Conservation (phyloP, 177 flowering plant genomes). For the Vitis hybrid region DNA sequence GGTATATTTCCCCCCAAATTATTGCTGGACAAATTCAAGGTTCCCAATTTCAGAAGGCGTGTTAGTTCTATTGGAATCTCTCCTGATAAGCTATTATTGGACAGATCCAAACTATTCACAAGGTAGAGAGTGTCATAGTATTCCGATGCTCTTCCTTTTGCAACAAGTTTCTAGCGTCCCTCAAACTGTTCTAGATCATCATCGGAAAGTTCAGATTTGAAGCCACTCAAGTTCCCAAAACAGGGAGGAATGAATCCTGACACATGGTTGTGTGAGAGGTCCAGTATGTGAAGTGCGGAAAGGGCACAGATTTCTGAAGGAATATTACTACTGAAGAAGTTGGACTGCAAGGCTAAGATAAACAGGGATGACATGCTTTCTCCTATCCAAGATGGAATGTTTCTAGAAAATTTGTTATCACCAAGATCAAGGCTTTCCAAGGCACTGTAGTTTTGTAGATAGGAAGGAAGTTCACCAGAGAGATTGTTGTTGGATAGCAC, state of each 20-base stretch:
- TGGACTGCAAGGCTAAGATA: too few relatives aligned
- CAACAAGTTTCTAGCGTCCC: too few relatives aligned
- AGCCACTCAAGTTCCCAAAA: constrained; percentile 11
- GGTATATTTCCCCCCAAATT: constrained; percentile 15
- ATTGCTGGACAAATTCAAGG: constrained; percentile 19
- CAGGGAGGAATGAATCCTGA: constrained; percentile 12
- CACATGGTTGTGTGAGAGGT: constrained; percentile 15
- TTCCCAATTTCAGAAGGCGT: constrained; percentile 5
- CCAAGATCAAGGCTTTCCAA: constrained; percentile 18
- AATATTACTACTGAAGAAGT: constrained; percentile 13
- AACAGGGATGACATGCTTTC: too few relatives aligned
- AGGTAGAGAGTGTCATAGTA: not conserved
- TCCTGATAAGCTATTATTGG: constrained; percentile 20
- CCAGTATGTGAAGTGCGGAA: constrained; percentile 2
- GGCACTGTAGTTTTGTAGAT: constrained; percentile 2
- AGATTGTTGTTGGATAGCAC: constrained; percentile 15
- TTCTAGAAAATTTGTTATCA: not conserved
- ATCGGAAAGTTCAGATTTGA: not conserved
- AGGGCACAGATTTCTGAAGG: constrained; percentile 4
- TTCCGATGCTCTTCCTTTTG: constrained; percentile 10
- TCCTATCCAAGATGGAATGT: too few relatives aligned
- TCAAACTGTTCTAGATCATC: not conserved
- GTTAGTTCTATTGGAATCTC: constrained; percentile 22
- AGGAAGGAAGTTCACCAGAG: constrained; percentile 16
- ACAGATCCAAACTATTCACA: constrained; percentile 18